phyloP scores from a whole-genome alignment of 331 rosid species.

The Quercus tomentella region DNA sequence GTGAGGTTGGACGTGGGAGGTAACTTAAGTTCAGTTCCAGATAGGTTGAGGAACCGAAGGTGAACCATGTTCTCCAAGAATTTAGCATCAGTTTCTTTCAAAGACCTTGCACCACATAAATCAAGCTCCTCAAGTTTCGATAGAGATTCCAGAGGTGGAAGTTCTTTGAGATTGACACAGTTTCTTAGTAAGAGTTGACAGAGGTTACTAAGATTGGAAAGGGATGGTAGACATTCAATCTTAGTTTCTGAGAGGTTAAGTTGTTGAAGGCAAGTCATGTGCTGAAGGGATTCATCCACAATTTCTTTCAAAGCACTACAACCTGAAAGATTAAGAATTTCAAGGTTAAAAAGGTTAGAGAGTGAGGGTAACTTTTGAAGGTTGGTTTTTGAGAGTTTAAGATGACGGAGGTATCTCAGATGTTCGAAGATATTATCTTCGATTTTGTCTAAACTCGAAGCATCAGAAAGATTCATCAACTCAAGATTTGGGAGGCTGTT shows the following conservation, averaged over 20 bases:
- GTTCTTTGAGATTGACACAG: slow-evolving; percentile 5
- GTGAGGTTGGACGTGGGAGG: slow-evolving; percentile 2
- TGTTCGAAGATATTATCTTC: slow-evolving; percentile 7
- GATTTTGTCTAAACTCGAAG: neutral
- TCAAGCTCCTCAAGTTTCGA: slow-evolving; percentile 25
- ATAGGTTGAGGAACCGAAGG: slow-evolving; percentile 19
- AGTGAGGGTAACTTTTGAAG: slow-evolving; percentile 15
- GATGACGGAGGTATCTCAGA: slow-evolving; percentile 23
- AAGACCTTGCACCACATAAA: slow-evolving; percentile 12
- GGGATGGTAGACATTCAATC: slow-evolving; percentile 16
- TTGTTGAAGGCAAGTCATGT: slow-evolving; percentile 21
- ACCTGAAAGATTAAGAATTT: slow-evolving; percentile 27
- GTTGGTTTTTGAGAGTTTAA: slow-evolving; percentile 9
- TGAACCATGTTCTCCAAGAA: slow-evolving; percentile 18
- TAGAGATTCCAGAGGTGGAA: slow-evolving; percentile 12
- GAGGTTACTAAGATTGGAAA: slow-evolving; percentile 14
- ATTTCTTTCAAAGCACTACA: slow-evolving; percentile 2
- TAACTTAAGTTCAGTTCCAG: slow-evolving; percentile 6
- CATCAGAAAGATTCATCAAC: slow-evolving; percentile 19
- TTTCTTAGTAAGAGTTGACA: slow-evolving; percentile 7
- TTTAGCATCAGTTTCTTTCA: slow-evolving; percentile 1
- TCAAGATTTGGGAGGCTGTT: slow-evolving; percentile 18
- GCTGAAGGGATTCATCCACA: slow-evolving; percentile 7
- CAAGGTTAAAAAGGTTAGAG: slow-evolving; percentile 3
- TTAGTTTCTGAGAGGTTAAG: slow-evolving; percentile 28